phyloP scores from a whole-genome alignment of 2,329 filamentous ascomycete species.

The Tolypocladium pustulatum region DNA sequence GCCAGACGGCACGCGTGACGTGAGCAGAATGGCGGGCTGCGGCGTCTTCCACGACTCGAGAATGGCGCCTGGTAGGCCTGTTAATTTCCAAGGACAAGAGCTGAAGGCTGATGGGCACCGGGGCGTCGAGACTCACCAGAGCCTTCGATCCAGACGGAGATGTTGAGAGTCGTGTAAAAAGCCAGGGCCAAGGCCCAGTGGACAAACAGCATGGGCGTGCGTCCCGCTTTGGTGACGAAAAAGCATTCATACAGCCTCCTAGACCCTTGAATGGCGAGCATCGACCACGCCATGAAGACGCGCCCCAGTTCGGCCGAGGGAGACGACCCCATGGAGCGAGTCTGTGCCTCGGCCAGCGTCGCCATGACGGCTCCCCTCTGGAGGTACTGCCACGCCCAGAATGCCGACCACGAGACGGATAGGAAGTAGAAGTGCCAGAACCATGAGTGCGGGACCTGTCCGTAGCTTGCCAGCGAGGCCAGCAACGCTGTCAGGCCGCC shows the following conservation, averaged over 20 bases:
- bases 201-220: conserved; percentile 72
- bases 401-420: conserved; percentile 57
- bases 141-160: conserved; percentile 80
- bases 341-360: conserved; percentile 30
- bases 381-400: conserved; percentile 62
- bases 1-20: conserved; percentile 28
- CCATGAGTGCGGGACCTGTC: conserved; percentile 74
- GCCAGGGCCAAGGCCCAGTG: conserved; percentile 71
- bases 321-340: conserved; percentile 2
- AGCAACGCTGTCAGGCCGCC: neutral
- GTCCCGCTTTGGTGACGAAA: conserved; percentile 47
- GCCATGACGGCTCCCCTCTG: conserved; percentile 42
- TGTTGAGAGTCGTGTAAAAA: conserved; percentile 65
- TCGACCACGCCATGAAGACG: conserved; percentile 53
- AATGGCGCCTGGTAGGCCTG: conserved; percentile 16
- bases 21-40: conserved; percentile 7
- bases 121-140: conserved; percentile 40
- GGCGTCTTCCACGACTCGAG: conserved; percentile 20
- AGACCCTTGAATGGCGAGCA: conserved; percentile 66
- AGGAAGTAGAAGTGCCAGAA: conserved; percentile 80
- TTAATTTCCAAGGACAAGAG: neutral
- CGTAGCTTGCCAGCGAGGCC: conserved; percentile 17
- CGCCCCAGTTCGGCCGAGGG: conserved; percentile 46
- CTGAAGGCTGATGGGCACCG: neutral
- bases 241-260: conserved; percentile 70